Conservation (phyloP, 2,329 filamentous ascomycete species). For the Xylaria multiplex region DNA sequence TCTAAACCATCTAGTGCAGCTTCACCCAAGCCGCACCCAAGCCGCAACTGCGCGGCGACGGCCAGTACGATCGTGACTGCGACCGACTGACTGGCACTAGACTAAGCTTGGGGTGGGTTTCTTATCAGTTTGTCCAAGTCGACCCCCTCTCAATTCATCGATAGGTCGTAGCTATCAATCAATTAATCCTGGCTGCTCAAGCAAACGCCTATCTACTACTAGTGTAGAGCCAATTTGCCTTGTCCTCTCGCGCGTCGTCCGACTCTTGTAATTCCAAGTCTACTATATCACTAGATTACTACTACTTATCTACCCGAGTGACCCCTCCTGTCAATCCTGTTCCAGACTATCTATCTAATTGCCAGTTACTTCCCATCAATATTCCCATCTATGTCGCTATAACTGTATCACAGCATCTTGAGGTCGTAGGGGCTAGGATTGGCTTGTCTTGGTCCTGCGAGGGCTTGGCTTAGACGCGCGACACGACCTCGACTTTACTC, state of each 20-base stretch:
- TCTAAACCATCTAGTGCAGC: conserved; percentile 22
- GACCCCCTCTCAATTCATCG: conserved; percentile 4
- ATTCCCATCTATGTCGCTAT: conserved; percentile 34
- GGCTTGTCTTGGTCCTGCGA: conserved; percentile 28
- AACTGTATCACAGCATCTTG: conserved; percentile 34
- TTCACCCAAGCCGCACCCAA: conserved; percentile 25
- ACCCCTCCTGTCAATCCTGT: not conserved
- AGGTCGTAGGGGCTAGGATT: conserved; percentile 41
- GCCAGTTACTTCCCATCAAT: not conserved
- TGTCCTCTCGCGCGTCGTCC: conserved; percentile 18
- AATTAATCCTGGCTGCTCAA: conserved; percentile 13
- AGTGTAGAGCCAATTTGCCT: conserved; percentile 12
- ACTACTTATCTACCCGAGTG: not conserved
- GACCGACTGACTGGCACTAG: conserved; percentile 4
- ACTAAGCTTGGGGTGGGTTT: conserved; percentile 9
- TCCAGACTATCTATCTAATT: not conserved
- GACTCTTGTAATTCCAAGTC: conserved; percentile 10
- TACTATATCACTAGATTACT: not conserved
- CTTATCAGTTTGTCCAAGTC: conserved; percentile 6
- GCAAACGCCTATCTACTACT: not conserved
- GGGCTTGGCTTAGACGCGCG: conserved; percentile 38
- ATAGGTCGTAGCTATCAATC: not conserved
- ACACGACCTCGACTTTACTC: conserved; percentile 21
- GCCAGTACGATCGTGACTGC: too few species aligned
- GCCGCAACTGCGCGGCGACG: conserved; percentile 18